phyloP scores from a whole-genome alignment of 163 green algal genomes.

The Prototheca wickerhamii region DNA sequence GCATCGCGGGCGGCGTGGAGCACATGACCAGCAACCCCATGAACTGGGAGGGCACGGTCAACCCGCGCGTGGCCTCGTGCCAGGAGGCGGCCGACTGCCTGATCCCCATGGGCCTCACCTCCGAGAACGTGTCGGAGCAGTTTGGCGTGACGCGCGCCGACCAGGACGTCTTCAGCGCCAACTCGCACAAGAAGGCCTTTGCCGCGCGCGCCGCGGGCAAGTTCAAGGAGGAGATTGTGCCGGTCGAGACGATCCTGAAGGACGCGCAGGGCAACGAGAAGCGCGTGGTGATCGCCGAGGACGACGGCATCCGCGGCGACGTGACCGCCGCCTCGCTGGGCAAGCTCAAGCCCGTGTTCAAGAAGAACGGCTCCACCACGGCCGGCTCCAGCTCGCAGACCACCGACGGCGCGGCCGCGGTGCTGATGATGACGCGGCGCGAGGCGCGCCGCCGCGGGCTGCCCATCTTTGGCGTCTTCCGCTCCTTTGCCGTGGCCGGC shows the following conservation, averaged over 20 bases:
- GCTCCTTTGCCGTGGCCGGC: slow-evolving; percentile 78
- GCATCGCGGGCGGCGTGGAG: slow-evolving; percentile 84
- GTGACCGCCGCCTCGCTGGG: slow-evolving; percentile 55
- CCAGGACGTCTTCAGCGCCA: slow-evolving; percentile 85
- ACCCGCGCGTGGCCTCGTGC: slow-evolving; percentile 46
- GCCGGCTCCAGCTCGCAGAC: slow-evolving; percentile 91
- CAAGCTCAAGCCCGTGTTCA: slow-evolving; percentile 82
- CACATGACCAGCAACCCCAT: slow-evolving; percentile 94
- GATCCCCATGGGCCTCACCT: slow-evolving; percentile 94
- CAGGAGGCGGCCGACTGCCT: slow-evolving; percentile 73
- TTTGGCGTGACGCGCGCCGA: slow-evolving; percentile 67
- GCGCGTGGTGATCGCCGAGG: slow-evolving; percentile 58
- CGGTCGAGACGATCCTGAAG: slow-evolving; percentile 80
- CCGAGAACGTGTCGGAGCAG: slow-evolving; percentile 91
- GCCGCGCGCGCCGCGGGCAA: slow-evolving; percentile 57
- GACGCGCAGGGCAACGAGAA: slow-evolving; percentile 47
- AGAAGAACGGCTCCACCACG: slow-evolving; percentile 91
- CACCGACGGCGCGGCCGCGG: slow-evolving; percentile 85
- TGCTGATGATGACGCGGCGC: slow-evolving; percentile 84
- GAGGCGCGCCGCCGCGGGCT: slow-evolving; percentile 74
- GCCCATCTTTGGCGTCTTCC: slow-evolving; percentile 82
- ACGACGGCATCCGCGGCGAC: slow-evolving; percentile 87
- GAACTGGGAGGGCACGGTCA: slow-evolving; percentile 91
- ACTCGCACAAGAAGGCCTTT: slow-evolving; percentile 77
- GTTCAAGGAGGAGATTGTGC: slow-evolving; percentile 94